Percentiles rank a stretch among this genome's conserved stretches.
Evolutionary conservation across 495 filamentous ascomycete species (phyloP).

Genomic region (Staphylotrichum tortipilum): DNA sequence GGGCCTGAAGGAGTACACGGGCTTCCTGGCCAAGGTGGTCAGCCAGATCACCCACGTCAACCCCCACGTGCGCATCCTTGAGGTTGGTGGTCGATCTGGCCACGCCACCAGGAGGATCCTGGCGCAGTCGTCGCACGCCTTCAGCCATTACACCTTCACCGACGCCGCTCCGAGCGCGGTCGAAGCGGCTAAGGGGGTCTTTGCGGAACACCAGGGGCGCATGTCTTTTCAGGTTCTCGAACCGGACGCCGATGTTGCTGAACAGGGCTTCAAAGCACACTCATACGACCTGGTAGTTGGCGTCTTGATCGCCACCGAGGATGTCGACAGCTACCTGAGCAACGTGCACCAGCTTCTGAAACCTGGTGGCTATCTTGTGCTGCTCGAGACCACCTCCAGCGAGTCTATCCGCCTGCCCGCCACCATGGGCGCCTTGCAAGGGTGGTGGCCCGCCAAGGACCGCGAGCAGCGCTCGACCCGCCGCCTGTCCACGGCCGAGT

Average conservation of each 20-base stretch:
- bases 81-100: not conserved
- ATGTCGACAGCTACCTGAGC: not conserved
- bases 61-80: not conserved
- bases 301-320: not conserved
- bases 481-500: too few species aligned
- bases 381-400: not conserved
- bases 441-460: not conserved
- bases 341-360: not conserved
- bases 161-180: not conserved
- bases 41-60: not conserved
- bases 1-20: not conserved
- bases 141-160: not conserved
- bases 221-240: not conserved
- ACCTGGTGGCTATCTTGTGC: not conserved
- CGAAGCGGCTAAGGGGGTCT: not conserved
- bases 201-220: not conserved
- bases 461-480: too few species aligned
- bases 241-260: not conserved
- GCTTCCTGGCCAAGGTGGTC: not conserved
- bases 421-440: not conserved
- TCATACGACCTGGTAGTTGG: not conserved
- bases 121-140: not conserved
- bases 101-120: not conserved
- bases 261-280: not conserved
- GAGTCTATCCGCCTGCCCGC: not conserved